Percentiles rank a stretch among this genome's conserved stretches.
phyloP scores from a whole-genome alignment of 139 green algal species.

The Trebouxia sp. region DNA sequence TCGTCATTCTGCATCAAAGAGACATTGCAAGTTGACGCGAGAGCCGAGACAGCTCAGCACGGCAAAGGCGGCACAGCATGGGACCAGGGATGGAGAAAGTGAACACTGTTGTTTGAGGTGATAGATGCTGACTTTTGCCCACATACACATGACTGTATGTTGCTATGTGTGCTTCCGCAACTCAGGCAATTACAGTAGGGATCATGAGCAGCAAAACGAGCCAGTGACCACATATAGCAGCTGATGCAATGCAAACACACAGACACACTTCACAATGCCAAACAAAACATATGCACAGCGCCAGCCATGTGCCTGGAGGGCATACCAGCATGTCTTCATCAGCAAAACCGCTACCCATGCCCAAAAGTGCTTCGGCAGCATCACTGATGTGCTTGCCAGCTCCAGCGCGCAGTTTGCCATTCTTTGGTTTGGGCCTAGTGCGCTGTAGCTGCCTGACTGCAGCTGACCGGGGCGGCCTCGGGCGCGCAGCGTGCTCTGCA shows the following conservation, averaged over 20 bases:
- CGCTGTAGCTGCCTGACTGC: background rate
- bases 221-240: too few species aligned
- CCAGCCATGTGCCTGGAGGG: background rate
- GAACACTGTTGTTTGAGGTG: too few species aligned
- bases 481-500: background rate
- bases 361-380: slow-evolving; percentile 76
- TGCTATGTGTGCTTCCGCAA: too few species aligned
- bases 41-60: too few species aligned
- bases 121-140: too few species aligned
- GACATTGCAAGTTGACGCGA: too few species aligned
- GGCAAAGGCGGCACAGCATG: too few species aligned
- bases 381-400: slow-evolving; percentile 57
- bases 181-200: too few species aligned
- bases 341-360: slow-evolving; percentile 51
- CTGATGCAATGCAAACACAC: too few species aligned
- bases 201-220: too few species aligned
- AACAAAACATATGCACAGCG: background rate
- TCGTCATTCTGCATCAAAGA: slow-evolving; percentile 13
- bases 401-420: slow-evolving; percentile 1
- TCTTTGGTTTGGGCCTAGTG: background rate
- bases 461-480: background rate
- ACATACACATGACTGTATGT: too few species aligned
- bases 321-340: slow-evolving; percentile 44
- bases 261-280: background rate
- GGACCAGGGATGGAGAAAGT: too few species aligned